Conservation (phyloP, 2,329 filamentous ascomycete genomes). For the Fusarium sp. region DNA sequence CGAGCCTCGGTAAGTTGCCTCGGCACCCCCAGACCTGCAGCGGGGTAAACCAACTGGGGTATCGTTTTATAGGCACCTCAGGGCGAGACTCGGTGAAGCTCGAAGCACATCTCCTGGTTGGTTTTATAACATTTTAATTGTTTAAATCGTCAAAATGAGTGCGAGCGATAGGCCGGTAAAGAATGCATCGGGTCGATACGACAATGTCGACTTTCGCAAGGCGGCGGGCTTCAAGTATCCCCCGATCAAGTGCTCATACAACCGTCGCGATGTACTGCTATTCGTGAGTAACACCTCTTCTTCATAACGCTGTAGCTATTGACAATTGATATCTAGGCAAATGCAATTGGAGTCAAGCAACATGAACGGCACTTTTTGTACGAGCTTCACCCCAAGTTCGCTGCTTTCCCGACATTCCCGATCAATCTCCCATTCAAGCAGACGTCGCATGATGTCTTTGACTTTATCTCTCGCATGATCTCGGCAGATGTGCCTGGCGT, state of each 20-base stretch:
- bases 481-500: slow-evolving; percentile 55
- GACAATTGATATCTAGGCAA: slow-evolving; percentile 47
- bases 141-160: not conserved
- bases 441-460: slow-evolving; percentile 61
- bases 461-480: slow-evolving; percentile 57
- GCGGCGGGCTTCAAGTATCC: slow-evolving; percentile 56
- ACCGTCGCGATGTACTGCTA: slow-evolving; percentile 60
- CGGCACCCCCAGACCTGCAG: not conserved
- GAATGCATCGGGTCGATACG: slow-evolving; percentile 57
- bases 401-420: slow-evolving; percentile 64
- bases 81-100: too few relatives aligned
- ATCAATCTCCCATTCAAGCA: slow-evolving; percentile 63
- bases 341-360: slow-evolving; percentile 56
- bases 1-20: slow-evolving; percentile 3
- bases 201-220: slow-evolving; percentile 60
- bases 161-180: slow-evolving; percentile 52
- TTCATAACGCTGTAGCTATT: not conserved
- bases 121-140: not conserved
- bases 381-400: slow-evolving; percentile 61
- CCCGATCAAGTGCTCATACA: slow-evolving; percentile 58
- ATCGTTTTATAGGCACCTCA: not conserved
- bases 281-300: slow-evolving; percentile 36
- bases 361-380: slow-evolving; percentile 62
- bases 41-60: not conserved
- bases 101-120: too few relatives aligned